A percentile compares a stretch with the other conserved stretches of the same genome.
Conservation (phyloP, 2,329 filamentous ascomycete genomes). For the Pestalotiopsis fici region DNA sequence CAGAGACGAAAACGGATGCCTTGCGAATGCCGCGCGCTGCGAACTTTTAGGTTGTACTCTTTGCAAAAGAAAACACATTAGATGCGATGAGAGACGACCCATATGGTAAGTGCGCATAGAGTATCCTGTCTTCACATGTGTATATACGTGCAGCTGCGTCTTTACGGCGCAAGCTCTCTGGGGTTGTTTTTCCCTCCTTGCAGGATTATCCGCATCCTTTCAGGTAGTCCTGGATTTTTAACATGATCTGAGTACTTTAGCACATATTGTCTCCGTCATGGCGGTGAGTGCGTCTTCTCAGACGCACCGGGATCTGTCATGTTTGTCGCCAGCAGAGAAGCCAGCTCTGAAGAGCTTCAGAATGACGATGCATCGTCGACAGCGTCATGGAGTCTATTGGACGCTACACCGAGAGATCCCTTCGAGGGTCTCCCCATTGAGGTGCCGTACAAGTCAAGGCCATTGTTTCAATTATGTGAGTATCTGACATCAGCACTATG, state of each 20-base stretch:
- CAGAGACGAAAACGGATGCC: neutral
- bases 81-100: conserved; percentile 46
- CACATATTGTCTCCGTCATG: conserved; percentile 46
- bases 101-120: conserved; percentile 39
- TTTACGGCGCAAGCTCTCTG: neutral
- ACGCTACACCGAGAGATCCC: conserved; percentile 25
- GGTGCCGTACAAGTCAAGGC: conserved; percentile 33
- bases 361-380: conserved; percentile 13
- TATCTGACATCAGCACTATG: conserved; percentile 12
- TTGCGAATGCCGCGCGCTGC: neutral
- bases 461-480: conserved; percentile 37
- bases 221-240: neutral
- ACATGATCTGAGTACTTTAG: conserved; percentile 23
- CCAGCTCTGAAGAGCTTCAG: conserved; percentile 21
- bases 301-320: conserved; percentile 19
- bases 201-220: neutral
- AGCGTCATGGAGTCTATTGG: conserved; percentile 12
- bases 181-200: neutral
- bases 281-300: conserved; percentile 40
- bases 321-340: conserved; percentile 15
- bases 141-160: neutral
- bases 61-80: conserved; percentile 44
- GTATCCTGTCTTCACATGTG: neutral
- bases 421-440: conserved; percentile 30
- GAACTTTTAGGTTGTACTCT: conserved; percentile 32